phyloP scores from a whole-genome alignment of 202 grass and related monocot species.

The Cymbopogon flexuosus region DNA sequence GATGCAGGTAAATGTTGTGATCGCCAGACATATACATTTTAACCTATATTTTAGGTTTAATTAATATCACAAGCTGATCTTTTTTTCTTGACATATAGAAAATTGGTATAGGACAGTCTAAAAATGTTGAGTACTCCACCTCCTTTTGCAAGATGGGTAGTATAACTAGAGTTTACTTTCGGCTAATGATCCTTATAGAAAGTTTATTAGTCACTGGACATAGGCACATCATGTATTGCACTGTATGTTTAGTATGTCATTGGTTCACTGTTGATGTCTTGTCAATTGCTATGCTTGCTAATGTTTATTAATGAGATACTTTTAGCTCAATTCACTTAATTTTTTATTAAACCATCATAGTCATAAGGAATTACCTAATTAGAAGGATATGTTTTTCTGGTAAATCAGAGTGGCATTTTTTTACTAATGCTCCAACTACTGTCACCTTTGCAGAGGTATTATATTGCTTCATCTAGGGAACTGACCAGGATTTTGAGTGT shows the following conservation, averaged over 20 bases:
- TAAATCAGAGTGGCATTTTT: conserved; percentile 36
- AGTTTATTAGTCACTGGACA: background rate
- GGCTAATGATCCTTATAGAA: conserved; percentile 1
- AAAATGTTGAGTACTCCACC: background rate
- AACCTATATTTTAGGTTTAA: background rate
- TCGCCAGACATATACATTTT: background rate
- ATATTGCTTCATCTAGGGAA: conserved; percentile 98
- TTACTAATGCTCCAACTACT: conserved; percentile 29
- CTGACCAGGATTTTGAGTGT: conserved; percentile 87
- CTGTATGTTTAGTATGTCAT: background rate
- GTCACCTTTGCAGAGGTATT: conserved; percentile 73
- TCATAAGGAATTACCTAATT: background rate
- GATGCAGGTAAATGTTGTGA: conserved; percentile 68
- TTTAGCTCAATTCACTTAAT: background rate
- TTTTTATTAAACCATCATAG: background rate
- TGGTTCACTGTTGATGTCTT: background rate
- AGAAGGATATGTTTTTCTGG: conserved; percentile 10
- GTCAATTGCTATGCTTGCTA: background rate
- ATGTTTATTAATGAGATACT: background rate
- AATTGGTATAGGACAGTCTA: background rate
- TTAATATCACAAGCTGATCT: background rate
- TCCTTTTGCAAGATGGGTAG: background rate
- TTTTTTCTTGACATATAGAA: background rate
- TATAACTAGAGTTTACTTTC: background rate
- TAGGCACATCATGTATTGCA: background rate